A percentile compares a stretch with the other conserved stretches of the same genome.
Evolutionary conservation across 1,139 yeast species (phyloP).

Genomic region (Lodderomyces elongisporus): DNA sequence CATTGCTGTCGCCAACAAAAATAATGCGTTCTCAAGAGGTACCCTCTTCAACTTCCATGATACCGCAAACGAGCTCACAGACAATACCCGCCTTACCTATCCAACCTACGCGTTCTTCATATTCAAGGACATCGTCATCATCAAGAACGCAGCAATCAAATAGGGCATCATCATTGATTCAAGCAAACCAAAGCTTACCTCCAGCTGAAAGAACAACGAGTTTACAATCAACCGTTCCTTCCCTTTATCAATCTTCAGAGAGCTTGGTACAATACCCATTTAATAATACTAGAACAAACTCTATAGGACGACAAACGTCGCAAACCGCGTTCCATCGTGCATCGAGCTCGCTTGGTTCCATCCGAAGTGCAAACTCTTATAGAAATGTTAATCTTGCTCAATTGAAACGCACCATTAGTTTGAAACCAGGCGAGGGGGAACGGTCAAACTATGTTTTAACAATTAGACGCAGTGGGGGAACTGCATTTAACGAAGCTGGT

Average conservation of each 20-base stretch:
- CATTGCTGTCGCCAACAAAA: conserved; percentile 4
- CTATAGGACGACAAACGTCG: conserved; percentile 1
- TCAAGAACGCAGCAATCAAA: conserved; percentile 2
- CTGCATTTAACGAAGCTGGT: conserved; percentile 52
- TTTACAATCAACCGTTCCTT: conserved; percentile 2
- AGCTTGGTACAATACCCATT: conserved; percentile 1
- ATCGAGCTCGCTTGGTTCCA: conserved; percentile 34
- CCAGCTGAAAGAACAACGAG: conserved; percentile 1
- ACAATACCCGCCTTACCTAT: conserved; percentile 1
- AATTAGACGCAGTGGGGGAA: conserved; percentile 48
- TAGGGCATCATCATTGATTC: background rate
- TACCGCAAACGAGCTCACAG: conserved; percentile 1
- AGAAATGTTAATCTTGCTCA: conserved; percentile 36
- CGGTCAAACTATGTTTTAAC: conserved; percentile 51
- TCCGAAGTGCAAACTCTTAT: conserved; percentile 31
- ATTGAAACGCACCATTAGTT: conserved; percentile 31
- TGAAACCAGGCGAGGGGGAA: conserved; percentile 49
- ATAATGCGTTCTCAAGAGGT: conserved; percentile 1
- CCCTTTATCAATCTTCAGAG: conserved; percentile 5
- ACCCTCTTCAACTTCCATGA: conserved; percentile 2
- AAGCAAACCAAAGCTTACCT: background rate
- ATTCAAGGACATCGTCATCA: background rate
- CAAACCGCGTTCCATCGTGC: conserved; percentile 17
- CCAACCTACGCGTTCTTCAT: conserved; percentile 1
- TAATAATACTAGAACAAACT: conserved; percentile 2